Evolutionary conservation across 495 filamentous ascomycete genomes (phyloP).

Genomic region (Podospora sp.): DNA sequence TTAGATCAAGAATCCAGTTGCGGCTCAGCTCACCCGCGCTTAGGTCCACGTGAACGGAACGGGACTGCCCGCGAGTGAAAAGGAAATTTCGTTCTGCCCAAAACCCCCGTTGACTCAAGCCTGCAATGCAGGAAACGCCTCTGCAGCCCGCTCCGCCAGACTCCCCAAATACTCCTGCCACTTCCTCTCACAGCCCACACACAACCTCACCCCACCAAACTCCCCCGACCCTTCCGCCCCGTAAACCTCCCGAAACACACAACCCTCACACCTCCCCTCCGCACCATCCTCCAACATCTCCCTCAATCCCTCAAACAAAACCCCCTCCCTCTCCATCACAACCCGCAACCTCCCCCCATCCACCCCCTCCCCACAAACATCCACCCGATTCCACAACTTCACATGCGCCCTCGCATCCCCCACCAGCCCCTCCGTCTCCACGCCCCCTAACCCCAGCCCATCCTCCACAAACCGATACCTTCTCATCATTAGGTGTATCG

Average conservation of each 20-base stretch:
- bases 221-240: not conserved
- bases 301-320: not conserved
- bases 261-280: not conserved
- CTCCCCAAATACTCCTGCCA: no score
- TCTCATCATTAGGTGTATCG: conserved; percentile 32
- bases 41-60: no score
- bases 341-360: conserved; percentile 13
- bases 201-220: no score
- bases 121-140: no score
- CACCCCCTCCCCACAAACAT: no score
- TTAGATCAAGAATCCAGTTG: no score
- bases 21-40: no score
- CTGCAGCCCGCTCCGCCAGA: no score
- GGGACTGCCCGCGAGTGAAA: no score
- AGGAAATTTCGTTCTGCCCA: no score
- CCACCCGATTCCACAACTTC: conserved; percentile 26
- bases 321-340: not conserved
- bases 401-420: conserved; percentile 16
- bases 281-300: not conserved
- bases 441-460: conserved; percentile 19
- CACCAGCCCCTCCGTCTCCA: conserved; percentile 25
- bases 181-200: no score
- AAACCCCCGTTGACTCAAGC: no score
- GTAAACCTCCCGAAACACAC: not conserved
- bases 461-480: conserved; percentile 33